Evolutionary conservation across 345 rosid species (phyloP), one percentile per base, ranked within the genome.

Genomic region (Eucalyptus leucophloia): DNA sequence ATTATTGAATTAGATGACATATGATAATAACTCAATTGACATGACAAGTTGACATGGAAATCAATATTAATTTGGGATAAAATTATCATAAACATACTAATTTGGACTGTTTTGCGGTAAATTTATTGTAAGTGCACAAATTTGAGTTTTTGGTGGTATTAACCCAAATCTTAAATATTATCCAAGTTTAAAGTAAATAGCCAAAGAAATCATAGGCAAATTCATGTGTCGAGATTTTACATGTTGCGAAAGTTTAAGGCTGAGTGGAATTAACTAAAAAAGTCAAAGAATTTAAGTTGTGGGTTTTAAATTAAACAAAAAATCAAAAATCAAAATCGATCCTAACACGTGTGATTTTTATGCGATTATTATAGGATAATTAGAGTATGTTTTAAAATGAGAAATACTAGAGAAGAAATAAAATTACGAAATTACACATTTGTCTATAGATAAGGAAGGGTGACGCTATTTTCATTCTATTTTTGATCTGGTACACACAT

Each of bases 61-160:
- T 56, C 21, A 24, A 23, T 56, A 53, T 19, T 53, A 53, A 53
- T 53, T 53, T 53, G 24, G 56, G 56, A 53, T 53, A 53, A 53
- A 53, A 53, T 53, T 19, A 19, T 53, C 24, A 53, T 19, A 53
- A 53, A 53, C 1, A 1, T 53, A 53, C 2, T 4, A 53, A 53
- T 53, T 53, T 53, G 21, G 28, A 56, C 0, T 24, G 13, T 2
- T 56, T 56, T 4, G 28, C 1, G 1, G 3, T 56, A 56, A 56
- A 56, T 24, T 56, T 56, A 1, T 56, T 0, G 24, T 0, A 24
- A 8, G 13, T 56, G 28, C 4, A 9, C 7, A 23, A 24, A 0
- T 56, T 56, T 56, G 13, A 56, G 62, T 23, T 23, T 56, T 24
- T 56, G 0, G 0, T 24, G 3, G 0, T 56, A 56, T 56, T 7